phyloP scores from a whole-genome alignment of 768 basidiomycete genomes.

The Trametes villosa region DNA sequence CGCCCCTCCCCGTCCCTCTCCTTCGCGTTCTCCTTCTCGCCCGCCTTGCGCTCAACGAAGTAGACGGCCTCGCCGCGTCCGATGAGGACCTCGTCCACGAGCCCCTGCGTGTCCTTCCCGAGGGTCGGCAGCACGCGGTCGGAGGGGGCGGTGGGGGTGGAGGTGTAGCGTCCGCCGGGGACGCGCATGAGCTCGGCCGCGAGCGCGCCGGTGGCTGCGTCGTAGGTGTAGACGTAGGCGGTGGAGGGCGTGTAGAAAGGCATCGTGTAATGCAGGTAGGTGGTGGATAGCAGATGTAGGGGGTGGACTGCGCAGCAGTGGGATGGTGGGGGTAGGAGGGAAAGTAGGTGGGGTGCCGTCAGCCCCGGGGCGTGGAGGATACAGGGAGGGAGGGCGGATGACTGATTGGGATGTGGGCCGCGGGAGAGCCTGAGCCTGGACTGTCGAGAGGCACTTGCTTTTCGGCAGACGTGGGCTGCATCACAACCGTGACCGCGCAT shows the following conservation, averaged over 20 bases:
- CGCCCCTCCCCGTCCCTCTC: neutral
- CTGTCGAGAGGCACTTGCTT: too few relatives aligned
- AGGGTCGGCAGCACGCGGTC: neutral
- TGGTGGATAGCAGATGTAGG: too few relatives aligned
- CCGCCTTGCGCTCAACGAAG: conserved; percentile 2
- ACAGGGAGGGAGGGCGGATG: neutral
- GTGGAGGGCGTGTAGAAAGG: neutral
- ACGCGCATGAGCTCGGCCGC: conserved; percentile 9
- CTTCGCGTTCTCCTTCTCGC: conserved; percentile 1
- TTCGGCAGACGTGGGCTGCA: neutral
- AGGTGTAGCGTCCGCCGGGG: too few relatives aligned
- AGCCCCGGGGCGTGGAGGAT: neutral
- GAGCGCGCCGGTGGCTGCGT: conserved; percentile 7
- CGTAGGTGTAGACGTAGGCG: conserved; percentile 15
- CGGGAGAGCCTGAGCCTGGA: too few relatives aligned
- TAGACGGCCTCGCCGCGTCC: conserved; percentile 9
- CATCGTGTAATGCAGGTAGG: neutral
- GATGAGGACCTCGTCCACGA: conserved; percentile 6
- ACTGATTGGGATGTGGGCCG: neutral
- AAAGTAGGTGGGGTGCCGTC: neutral
- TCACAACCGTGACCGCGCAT: neutral
- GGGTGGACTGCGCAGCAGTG: conserved; percentile 10
- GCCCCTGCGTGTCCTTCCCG: conserved; percentile 11
- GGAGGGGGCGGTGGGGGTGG: too few relatives aligned
- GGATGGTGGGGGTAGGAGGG: conserved; percentile 5